These are phyloP conservation scores for Tolypocladium tropicale DNA, from an alignment of 2,329 filamentous ascomycete genomes.

Conservation along the genomic window DNA sequence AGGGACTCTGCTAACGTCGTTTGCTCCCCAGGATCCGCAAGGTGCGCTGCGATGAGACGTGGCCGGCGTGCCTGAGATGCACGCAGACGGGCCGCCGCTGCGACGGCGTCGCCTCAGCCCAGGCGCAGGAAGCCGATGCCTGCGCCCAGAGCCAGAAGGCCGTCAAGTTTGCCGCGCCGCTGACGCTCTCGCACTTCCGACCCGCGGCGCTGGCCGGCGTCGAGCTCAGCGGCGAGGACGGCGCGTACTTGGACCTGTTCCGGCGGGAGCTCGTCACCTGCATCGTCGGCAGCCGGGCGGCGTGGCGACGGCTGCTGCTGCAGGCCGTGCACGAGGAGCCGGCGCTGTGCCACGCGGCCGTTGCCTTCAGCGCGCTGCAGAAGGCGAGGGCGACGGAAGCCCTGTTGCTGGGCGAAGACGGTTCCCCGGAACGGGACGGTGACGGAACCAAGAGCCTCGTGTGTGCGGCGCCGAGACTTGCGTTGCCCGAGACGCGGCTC, in stretches of 20 bases:
- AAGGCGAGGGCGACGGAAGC: background rate
- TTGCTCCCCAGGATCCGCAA: background rate
- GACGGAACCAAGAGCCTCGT: background rate
- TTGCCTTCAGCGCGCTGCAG: background rate
- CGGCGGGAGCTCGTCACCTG: background rate
- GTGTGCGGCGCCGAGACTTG: too few species aligned
- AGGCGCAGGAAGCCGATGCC: too few species aligned
- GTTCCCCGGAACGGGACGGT: too few species aligned
- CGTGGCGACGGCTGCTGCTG: background rate
- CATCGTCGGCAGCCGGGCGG: background rate
- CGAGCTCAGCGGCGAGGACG: background rate
- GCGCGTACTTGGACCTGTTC: background rate
- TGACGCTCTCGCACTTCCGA: background rate
- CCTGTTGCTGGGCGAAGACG: too few species aligned
- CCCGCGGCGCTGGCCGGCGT: too few species aligned
- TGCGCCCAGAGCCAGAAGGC: background rate
- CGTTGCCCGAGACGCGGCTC: background rate
- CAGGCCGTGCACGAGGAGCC: background rate
- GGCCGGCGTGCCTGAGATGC: background rate
- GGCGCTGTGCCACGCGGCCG: background rate
- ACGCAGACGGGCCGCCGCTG: background rate
- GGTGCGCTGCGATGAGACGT: background rate
- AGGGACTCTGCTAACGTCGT: background rate
- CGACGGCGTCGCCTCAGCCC: background rate
- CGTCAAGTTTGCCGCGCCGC: background rate